phyloP scores from a whole-genome alignment of 2,329 filamentous ascomycete species.

The Sporothrix brunneoviolacea region DNA sequence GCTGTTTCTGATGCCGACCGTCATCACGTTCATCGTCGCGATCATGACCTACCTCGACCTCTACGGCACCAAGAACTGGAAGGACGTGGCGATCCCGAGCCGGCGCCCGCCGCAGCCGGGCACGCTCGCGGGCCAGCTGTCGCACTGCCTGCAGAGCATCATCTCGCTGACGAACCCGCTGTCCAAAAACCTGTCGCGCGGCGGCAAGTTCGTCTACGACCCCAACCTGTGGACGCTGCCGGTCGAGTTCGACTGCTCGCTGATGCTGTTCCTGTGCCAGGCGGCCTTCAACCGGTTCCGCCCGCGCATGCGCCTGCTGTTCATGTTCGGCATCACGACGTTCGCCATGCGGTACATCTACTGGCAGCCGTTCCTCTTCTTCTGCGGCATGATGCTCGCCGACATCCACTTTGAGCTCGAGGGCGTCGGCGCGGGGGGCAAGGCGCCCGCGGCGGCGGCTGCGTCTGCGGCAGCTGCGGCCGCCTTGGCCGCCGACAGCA shows the following conservation, averaged over 20 bases:
- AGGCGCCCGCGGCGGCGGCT: not conserved
- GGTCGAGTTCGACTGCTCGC: slow-evolving; percentile 30
- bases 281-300: slow-evolving; percentile 25
- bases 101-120: slow-evolving; percentile 13
- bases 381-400: slow-evolving; percentile 27
- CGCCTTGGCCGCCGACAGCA: not conserved
- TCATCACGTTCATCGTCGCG: slow-evolving; percentile 12
- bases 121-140: not conserved
- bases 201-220: slow-evolving; percentile 23
- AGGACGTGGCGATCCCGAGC: slow-evolving; percentile 9
- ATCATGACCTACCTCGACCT: slow-evolving; percentile 11
- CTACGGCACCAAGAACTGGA: slow-evolving; percentile 16
- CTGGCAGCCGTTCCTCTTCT: slow-evolving; percentile 26
- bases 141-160: not conserved
- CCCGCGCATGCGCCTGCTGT: slow-evolving; percentile 13
- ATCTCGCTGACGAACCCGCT: not conserved
- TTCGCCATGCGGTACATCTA: slow-evolving; percentile 18
- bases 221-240: slow-evolving; percentile 32
- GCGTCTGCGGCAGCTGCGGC: not conserved
- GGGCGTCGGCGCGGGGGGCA: not conserved
- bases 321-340: slow-evolving; percentile 10
- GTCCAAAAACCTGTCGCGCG: slow-evolving; percentile 14
- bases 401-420: slow-evolving; percentile 23
- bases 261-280: slow-evolving; percentile 29
- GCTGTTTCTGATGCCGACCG: slow-evolving; percentile 18